phyloP scores from a whole-genome alignment of 1,139 yeast species.

The Taiozyma sp. region DNA sequence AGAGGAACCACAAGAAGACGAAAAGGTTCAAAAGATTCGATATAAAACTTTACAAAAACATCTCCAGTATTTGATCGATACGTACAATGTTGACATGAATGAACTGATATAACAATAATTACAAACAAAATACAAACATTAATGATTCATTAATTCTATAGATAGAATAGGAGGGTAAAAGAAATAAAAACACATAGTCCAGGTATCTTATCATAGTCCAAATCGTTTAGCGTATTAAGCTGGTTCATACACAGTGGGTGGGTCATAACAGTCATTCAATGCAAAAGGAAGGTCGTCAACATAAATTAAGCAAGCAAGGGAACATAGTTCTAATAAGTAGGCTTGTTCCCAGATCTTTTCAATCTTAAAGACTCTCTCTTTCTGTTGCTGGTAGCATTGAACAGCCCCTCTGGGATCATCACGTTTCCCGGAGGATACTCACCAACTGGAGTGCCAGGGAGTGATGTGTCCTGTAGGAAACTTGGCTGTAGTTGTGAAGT shows the following conservation, averaged over 20 bases:
- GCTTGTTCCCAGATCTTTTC: constrained; percentile 30
- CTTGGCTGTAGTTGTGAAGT: constrained; percentile 16
- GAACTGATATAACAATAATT: not conserved
- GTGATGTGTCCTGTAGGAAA: constrained; percentile 12
- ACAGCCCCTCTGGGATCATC: constrained; percentile 19
- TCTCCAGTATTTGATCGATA: not conserved
- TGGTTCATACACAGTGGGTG: not conserved
- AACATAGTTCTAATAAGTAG: constrained; percentile 10
- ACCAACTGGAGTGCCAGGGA: constrained; percentile 10
- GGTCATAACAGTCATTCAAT: not conserved
- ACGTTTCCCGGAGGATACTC: constrained; percentile 10
- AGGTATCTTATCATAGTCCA: not conserved
- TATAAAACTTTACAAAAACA: constrained; percentile 7
- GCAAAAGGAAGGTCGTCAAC: not conserved
- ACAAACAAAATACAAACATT: not conserved
- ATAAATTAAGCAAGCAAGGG: not conserved
- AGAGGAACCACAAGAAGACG: not conserved
- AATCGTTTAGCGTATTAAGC: not conserved
- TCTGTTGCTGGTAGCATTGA: constrained; percentile 33
- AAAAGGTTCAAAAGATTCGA: constrained; percentile 2
- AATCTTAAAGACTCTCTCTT: constrained; percentile 36
- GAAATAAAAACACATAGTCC: not conserved
- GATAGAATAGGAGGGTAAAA: not conserved
- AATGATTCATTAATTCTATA: not conserved
- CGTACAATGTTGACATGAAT: not conserved